Percentiles rank a stretch among this genome's conserved stretches.
Conservation (phyloP, 2,329 filamentous ascomycete species). For the Ophiosphaerella narmari region DNA sequence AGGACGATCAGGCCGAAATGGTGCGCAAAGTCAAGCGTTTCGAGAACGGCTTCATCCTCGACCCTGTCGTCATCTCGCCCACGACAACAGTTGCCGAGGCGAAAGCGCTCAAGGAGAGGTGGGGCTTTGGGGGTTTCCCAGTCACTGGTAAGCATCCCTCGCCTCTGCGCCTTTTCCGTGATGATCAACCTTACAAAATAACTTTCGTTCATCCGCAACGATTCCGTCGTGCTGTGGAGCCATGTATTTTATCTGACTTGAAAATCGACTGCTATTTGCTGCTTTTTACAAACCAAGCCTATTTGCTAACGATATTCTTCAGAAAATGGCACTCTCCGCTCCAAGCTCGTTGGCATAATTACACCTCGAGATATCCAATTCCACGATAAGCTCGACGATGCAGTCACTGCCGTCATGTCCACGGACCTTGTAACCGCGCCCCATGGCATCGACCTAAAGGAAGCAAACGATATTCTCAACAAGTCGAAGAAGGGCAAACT, state of each 20-base stretch:
- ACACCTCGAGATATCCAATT: constrained; percentile 99
- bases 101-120: constrained; percentile 91
- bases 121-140: constrained; percentile 97
- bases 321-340: constrained; percentile 93
- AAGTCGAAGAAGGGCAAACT: constrained; percentile 99
- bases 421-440: constrained; percentile 89
- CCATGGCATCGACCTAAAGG: constrained; percentile 77
- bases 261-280: constrained; percentile 2
- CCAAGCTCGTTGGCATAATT: constrained; percentile 95
- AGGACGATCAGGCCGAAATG: constrained; percentile 97
- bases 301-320: constrained; percentile 30
- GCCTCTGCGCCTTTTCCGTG: constrained; percentile 56
- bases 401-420: constrained; percentile 91
- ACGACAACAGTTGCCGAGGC: constrained; percentile 89
- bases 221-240: constrained; percentile 86
- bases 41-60: constrained; percentile 98
- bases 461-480: constrained; percentile 91
- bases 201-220: constrained; percentile 99
- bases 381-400: constrained; percentile 72
- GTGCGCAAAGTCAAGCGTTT: constrained; percentile 98
- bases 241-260: constrained; percentile 57
- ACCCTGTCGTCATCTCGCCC: constrained; percentile 89
- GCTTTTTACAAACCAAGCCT: background rate
- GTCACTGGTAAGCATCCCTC: constrained; percentile 80
- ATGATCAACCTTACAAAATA: constrained; percentile 77